Base-by-base conservation (phyloP, 2,329 filamentous ascomycete species). In the Phialemoniopsis sp. region DNA sequence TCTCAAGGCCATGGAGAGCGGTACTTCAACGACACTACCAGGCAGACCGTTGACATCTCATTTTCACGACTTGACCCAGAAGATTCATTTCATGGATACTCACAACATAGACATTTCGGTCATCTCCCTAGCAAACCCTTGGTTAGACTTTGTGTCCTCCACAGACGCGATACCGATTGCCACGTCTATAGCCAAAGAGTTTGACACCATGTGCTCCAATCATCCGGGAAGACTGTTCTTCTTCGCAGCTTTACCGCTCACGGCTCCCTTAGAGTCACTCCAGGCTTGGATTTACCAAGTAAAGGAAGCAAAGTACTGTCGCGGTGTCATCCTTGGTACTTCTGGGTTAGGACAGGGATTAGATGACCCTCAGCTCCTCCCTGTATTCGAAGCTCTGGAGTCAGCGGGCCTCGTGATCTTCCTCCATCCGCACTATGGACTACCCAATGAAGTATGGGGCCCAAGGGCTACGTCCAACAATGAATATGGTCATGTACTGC, bases 391-490 rank as follows among this genome's bases (percentile, higher is more conserved):
- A 10, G 81, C 83, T 0, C 62, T 96, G 2, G 78, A 87, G 32
- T 72, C 76, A 31, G 76, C 77, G 0, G 60, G 70, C 8, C 68
- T 88, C 28, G 68, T 86, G 17, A 70, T 95, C 36, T 96, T 96
- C 65, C 62, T 96, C 37, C 90, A 96, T 61, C 90, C 90, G 19
- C 90, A 96, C 62, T 95, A 96, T 58, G 90, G 90, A 2, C 75
- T 96, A 3, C 89, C 89, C 0, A 76, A 78, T 43, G 76, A 80
- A 8, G 87, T 94, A 4, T 95, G 87, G 64, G 90, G 90, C 0
- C 78, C 86, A 0, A 70, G 84, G 8, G 78, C 77, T 0, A 67
- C 36, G 10, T 35, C 32, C 26, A 43, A 42, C 12, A 41, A 66
- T 16, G 82, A 84, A 44, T 95, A 94, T 56, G 90, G 90, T 1